These are phyloP conservation scores for Claviceps arundinis DNA, from an alignment of 2,329 filamentous ascomycete genomes.

Conservation along the genomic window DNA sequence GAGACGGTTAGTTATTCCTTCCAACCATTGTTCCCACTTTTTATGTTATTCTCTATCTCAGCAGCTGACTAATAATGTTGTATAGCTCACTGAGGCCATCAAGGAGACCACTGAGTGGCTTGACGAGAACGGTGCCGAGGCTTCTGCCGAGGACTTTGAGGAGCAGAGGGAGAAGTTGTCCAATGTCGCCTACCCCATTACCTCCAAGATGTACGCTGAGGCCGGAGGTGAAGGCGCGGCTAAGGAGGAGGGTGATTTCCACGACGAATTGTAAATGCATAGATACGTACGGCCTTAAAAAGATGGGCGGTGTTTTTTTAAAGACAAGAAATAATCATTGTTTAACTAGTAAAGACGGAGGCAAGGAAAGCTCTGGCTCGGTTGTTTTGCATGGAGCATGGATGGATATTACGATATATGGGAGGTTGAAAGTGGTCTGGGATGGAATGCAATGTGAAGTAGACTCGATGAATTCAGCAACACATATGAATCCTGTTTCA, in stretches of 20 bases:
- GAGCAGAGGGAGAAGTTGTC: slow-evolving; percentile 99
- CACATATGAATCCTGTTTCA: background rate
- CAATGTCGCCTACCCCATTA: slow-evolving; percentile 94
- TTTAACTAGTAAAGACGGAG: background rate
- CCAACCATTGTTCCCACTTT: background rate
- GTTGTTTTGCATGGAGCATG: slow-evolving; percentile 16
- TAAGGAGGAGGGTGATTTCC: slow-evolving; percentile 59
- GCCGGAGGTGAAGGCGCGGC: slow-evolving; percentile 40
- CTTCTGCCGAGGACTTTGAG: slow-evolving; percentile 87
- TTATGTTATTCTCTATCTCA: background rate
- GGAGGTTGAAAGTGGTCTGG: slow-evolving; percentile 6
- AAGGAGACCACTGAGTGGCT: slow-evolving; percentile 98
- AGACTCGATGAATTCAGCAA: slow-evolving; percentile 11
- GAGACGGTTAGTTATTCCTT: slow-evolving; percentile 53
- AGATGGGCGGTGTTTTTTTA: slow-evolving; percentile 4
- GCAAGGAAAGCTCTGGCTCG: slow-evolving; percentile 5
- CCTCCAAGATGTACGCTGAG: slow-evolving; percentile 82
- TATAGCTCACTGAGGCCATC: slow-evolving; percentile 74
- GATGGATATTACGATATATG: slow-evolving; percentile 9
- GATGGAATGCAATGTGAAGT: slow-evolving; percentile 16
- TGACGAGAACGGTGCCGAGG: slow-evolving; percentile 80
- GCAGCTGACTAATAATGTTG: slow-evolving; percentile 24
- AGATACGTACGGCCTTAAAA: slow-evolving; percentile 10
- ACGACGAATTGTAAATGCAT: slow-evolving; percentile 65
- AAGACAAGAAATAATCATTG: background rate